Conservation (phyloP, 805 yeast genomes). For the Nakazawaea molendinolei region DNA sequence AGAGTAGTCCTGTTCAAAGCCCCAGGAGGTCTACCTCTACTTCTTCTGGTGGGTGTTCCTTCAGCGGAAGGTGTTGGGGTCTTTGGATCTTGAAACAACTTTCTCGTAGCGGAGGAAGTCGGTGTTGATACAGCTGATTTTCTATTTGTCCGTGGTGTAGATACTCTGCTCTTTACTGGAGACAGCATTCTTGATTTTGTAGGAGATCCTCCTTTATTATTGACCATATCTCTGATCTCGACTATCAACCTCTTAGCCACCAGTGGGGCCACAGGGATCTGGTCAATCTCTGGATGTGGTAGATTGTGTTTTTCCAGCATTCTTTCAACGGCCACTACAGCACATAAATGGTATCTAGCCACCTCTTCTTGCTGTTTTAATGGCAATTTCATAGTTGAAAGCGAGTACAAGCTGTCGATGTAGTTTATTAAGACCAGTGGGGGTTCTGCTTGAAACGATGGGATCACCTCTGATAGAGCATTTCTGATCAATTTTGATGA, state of each 20-base stretch:
- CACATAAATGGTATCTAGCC: conserved; percentile 65
- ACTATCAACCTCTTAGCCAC: conserved; percentile 33
- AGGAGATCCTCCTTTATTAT: conserved; percentile 20
- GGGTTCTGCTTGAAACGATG: conserved; percentile 33
- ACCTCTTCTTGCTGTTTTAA: conserved; percentile 50
- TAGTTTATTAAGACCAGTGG: conserved; percentile 35
- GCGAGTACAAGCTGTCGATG: conserved; percentile 39
- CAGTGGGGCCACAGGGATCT: conserved; percentile 40
- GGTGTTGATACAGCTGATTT: neutral
- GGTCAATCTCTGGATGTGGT: conserved; percentile 41
- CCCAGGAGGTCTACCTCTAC: conserved; percentile 18
- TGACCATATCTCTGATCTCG: conserved; percentile 37
- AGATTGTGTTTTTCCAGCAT: conserved; percentile 35
- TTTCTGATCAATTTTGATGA: conserved; percentile 23
- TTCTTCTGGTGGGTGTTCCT: conserved; percentile 13
- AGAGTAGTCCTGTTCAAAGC: conserved; percentile 17
- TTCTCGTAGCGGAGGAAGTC: conserved; percentile 2
- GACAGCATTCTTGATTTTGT: too few relatives aligned
- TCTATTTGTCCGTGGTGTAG: neutral
- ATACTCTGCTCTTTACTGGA: neutral
- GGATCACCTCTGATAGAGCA: conserved; percentile 43
- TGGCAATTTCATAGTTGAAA: conserved; percentile 44
- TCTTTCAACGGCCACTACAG: conserved; percentile 51
- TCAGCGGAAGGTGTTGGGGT: conserved; percentile 1
- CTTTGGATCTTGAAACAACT: conserved; percentile 3